A percentile compares a stretch with the other conserved stretches of the same genome.
Evolutionary conservation across 2,329 filamentous ascomycete species (phyloP).

Genomic region (Neopestalotiopsis clavispora): DNA sequence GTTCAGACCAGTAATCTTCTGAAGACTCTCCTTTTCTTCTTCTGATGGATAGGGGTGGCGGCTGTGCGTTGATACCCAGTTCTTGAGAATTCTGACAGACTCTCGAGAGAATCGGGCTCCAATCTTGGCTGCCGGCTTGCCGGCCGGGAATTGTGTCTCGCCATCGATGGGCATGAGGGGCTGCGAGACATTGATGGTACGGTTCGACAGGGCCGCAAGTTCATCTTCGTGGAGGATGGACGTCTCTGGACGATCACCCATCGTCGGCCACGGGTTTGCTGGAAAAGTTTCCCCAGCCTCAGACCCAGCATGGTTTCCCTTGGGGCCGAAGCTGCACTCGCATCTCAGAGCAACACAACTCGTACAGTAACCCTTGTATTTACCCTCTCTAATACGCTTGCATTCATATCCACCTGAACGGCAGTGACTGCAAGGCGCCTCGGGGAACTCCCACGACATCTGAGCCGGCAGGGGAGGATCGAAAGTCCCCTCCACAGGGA

Average conservation of each 20-base stretch:
- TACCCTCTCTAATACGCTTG: constrained; percentile 65
- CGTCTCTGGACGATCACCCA: constrained; percentile 48
- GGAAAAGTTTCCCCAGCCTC: constrained; percentile 44
- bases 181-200: constrained; percentile 23
- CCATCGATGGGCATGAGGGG: constrained; percentile 20
- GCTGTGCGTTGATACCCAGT: constrained; percentile 81
- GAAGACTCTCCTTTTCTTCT: constrained; percentile 81
- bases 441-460: constrained; percentile 49
- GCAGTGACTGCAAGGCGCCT: constrained; percentile 58
- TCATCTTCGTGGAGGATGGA: constrained; percentile 44
- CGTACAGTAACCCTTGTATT: constrained; percentile 64
- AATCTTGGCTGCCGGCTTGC: constrained; percentile 58
- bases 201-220: constrained; percentile 27
- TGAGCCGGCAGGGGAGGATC: constrained; percentile 25
- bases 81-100: constrained; percentile 79
- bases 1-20: constrained; percentile 79
- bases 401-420: constrained; percentile 58
- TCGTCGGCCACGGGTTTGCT: constrained; percentile 49
- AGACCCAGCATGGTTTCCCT: constrained; percentile 38
- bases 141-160: constrained; percentile 34
- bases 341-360: constrained; percentile 65
- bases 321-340: constrained; percentile 60
- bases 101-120: constrained; percentile 80
- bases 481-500: constrained; percentile 24
- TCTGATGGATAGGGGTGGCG: constrained; percentile 89